phyloP scores from a whole-genome alignment of 768 basidiomycete species.

The Cyathus striatus region DNA sequence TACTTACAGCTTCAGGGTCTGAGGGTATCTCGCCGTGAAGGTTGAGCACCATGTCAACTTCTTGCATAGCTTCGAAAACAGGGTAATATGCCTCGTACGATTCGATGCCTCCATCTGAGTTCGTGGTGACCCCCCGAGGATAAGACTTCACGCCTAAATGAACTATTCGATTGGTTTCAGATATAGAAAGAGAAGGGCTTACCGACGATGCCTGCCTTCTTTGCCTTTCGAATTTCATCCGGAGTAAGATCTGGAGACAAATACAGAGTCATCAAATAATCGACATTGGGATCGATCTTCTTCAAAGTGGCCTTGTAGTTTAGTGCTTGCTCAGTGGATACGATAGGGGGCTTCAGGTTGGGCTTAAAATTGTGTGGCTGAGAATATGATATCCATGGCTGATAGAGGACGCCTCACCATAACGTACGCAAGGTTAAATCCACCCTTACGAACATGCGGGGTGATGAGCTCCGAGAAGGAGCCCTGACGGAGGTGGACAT shows the following conservation, averaged over 20 bases:
- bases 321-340: constrained; percentile 73
- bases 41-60: constrained; percentile 91
- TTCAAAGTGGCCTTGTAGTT: constrained; percentile 75
- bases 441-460: constrained; percentile 86
- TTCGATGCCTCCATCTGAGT: constrained; percentile 94
- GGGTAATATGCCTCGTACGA: constrained; percentile 92
- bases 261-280: constrained; percentile 96
- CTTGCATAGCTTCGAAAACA: constrained; percentile 91
- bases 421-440: constrained; percentile 89
- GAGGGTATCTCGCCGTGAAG: constrained; percentile 97
- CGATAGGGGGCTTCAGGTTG: constrained; percentile 88
- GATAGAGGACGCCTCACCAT: constrained; percentile 57
- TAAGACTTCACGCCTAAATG: constrained; percentile 84
- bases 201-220: constrained; percentile 74
- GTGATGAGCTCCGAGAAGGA: constrained; percentile 76
- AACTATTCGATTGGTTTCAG: background rate
- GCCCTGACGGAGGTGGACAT: constrained; percentile 94
- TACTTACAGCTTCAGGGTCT: constrained; percentile 53
- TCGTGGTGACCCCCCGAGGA: constrained; percentile 95
- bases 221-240: constrained; percentile 86
- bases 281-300: constrained; percentile 66
- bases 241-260: constrained; percentile 89
- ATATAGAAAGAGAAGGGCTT: background rate
- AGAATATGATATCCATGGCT: background rate
- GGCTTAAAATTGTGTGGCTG: constrained; percentile 51